These are phyloP conservation scores for Tetrahymena thermophila DNA, from an alignment of 73 alveolate species.

Conservation along the genomic window DNA sequence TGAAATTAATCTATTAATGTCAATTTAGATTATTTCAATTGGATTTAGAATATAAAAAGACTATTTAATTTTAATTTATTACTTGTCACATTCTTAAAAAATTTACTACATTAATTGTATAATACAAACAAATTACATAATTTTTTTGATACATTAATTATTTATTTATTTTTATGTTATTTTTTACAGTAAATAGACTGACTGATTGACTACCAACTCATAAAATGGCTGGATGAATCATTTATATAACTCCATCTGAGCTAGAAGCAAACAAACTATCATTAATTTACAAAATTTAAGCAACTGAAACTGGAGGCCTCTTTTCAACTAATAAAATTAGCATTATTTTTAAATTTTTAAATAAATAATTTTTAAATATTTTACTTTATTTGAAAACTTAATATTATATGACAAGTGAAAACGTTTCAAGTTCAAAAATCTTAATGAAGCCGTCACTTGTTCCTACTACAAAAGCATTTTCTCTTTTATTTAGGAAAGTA, in stretches of 20 bases:
- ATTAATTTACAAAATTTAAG: background rate
- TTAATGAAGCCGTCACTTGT: background rate
- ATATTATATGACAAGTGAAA: background rate
- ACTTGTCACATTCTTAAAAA: too few species aligned
- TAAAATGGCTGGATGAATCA: background rate
- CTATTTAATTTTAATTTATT: too few species aligned
- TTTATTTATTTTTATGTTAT: too few species aligned
- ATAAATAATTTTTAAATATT: background rate
- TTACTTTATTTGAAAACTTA: background rate
- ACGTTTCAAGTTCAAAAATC: background rate
- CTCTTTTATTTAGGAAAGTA: background rate
- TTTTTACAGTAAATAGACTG: too few species aligned
- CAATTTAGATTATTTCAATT: too few species aligned
- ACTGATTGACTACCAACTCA: background rate
- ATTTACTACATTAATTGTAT: too few species aligned
- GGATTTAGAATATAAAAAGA: too few species aligned
- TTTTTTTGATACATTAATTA: too few species aligned
- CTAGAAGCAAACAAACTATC: background rate
- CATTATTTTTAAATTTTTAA: background rate
- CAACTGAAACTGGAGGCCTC: background rate
- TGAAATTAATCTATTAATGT: too few species aligned
- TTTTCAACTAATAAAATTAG: background rate
- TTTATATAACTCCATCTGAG: background rate
- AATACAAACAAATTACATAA: too few species aligned
- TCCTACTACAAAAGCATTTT: background rate